phyloP scores from a whole-genome alignment of 441 rosid species.

The Iberis amara region DNA sequence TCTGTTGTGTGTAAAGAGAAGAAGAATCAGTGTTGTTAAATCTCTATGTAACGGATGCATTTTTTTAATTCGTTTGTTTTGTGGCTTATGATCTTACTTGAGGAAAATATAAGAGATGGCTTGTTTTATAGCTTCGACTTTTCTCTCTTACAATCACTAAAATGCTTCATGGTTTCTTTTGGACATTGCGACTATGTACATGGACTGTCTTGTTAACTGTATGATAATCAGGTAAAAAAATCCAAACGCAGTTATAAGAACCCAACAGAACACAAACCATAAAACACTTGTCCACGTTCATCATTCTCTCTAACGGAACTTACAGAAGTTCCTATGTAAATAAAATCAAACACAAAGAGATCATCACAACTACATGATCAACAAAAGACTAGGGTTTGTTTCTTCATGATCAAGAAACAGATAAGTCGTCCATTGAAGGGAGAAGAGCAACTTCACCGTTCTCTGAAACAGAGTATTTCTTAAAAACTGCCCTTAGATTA shows the following conservation, averaged over 20 bases:
- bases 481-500: slow-evolving; percentile 37
- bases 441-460: slow-evolving; percentile 44
- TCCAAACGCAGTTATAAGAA: neutral
- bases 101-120: neutral
- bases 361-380: slow-evolving; percentile 16
- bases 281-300: too few relatives aligned
- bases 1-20: slow-evolving; percentile 21
- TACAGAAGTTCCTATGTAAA: too few relatives aligned
- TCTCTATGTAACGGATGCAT: slow-evolving; percentile 12
- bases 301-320: too few relatives aligned
- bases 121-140: too few relatives aligned
- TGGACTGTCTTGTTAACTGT: too few relatives aligned
- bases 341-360: neutral
- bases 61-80: slow-evolving; percentile 13
- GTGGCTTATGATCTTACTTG: slow-evolving; percentile 6
- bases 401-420: slow-evolving; percentile 11
- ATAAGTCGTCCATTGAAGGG: slow-evolving; percentile 20
- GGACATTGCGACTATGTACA: too few relatives aligned
- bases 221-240: too few relatives aligned
- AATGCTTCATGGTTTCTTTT: too few relatives aligned
- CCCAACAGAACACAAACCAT: too few relatives aligned
- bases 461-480: slow-evolving; percentile 38
- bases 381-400: neutral
- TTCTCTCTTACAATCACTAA: too few relatives aligned
- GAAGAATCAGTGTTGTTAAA: slow-evolving; percentile 15